These are phyloP conservation scores for Lablab purpureus DNA, from an alignment of 306 rosid genomes.

Conservation along the genomic window DNA sequence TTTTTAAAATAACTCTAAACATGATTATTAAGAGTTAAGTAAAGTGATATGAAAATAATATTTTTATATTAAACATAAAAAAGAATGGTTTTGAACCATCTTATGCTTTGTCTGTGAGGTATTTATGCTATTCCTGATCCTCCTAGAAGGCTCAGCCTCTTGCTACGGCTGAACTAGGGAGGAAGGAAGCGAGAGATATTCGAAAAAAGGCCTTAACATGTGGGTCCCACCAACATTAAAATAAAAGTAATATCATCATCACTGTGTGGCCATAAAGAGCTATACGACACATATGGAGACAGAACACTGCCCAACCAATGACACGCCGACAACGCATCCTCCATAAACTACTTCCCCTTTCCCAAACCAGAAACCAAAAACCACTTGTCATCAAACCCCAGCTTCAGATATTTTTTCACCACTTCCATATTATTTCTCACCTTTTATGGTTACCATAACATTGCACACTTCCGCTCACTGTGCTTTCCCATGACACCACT, in stretches of 20 bases:
- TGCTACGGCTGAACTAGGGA: no score
- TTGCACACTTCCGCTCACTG: constrained; percentile 18
- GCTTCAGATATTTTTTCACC: background rate
- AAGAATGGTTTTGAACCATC: background rate
- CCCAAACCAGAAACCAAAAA: constrained; percentile 50
- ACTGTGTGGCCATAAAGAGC: constrained; percentile 15
- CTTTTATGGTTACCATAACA: background rate
- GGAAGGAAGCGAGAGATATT: background rate
- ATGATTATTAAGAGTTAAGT: no score
- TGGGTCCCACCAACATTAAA: background rate
- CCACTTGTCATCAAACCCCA: constrained; percentile 39
- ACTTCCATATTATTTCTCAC: background rate
- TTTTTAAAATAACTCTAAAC: no score
- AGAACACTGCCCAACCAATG: constrained; percentile 46
- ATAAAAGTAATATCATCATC: background rate
- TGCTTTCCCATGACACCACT: constrained; percentile 45
- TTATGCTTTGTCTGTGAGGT: no score
- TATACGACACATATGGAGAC: constrained; percentile 14
- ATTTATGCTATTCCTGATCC: background rate
- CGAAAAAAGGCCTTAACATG: background rate
- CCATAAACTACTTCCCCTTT: constrained; percentile 48
- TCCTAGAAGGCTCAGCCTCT: background rate
- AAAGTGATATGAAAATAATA: no score
- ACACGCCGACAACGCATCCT: constrained; percentile 55
- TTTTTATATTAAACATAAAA: no score